Conservation (phyloP, 352 stramenopile species). For the Globisporangium solare region DNA sequence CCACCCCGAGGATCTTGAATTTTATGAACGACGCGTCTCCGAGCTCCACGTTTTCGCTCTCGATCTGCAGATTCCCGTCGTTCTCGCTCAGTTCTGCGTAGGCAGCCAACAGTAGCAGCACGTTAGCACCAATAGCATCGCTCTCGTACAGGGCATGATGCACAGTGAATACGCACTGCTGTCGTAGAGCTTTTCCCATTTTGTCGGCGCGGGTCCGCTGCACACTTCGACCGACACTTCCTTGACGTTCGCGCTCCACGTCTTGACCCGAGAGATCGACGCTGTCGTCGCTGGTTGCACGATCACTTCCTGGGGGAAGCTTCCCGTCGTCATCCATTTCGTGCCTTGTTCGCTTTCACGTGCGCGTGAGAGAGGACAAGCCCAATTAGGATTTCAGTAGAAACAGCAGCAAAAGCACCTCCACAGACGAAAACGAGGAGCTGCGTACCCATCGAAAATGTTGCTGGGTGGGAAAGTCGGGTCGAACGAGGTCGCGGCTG, state of each 20-base stretch:
- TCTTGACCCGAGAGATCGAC: slow-evolving; percentile 74
- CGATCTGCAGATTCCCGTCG: slow-evolving; percentile 78
- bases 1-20: slow-evolving; percentile 81
- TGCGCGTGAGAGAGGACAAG: too few species aligned
- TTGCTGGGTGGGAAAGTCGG: slow-evolving; percentile 61
- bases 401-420: too few species aligned
- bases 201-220: slow-evolving; percentile 58
- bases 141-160: neutral
- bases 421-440: neutral
- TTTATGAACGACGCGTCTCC: slow-evolving; percentile 79
- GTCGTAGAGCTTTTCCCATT: slow-evolving; percentile 80
- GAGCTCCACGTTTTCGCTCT: slow-evolving; percentile 66
- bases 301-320: slow-evolving; percentile 78
- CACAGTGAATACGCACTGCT: slow-evolving; percentile 36
- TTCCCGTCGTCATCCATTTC: slow-evolving; percentile 81
- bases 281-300: slow-evolving; percentile 74
- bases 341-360: slow-evolving; percentile 40
- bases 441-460: slow-evolving; percentile 68
- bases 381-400: neutral
- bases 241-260: slow-evolving; percentile 75
- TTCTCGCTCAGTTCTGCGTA: slow-evolving; percentile 64
- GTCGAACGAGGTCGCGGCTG: slow-evolving; percentile 74
- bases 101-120: neutral
- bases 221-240: slow-evolving; percentile 67
- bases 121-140: neutral